A percentile compares a stretch with the other conserved stretches of the same genome.
phyloP scores from a whole-genome alignment of 345 rosid species.

The Cardiospermum halicacabum region DNA sequence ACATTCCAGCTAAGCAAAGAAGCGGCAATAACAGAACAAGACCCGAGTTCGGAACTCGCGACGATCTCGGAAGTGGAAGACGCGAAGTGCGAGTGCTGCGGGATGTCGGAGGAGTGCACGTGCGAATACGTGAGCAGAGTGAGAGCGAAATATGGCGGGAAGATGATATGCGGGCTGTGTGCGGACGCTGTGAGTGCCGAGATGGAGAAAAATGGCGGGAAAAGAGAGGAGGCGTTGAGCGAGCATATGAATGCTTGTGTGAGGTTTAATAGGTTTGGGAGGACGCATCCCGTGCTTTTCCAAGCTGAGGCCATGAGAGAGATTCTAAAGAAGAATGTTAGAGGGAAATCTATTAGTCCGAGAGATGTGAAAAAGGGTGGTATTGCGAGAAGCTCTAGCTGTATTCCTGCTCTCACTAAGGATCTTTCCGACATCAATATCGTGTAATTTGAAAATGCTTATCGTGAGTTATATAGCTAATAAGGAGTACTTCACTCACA shows the following conservation, averaged over 20 bases:
- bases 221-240: slow-evolving; percentile 56
- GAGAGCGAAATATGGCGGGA: slow-evolving; percentile 55
- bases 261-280: slow-evolving; percentile 58
- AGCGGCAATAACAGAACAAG: no score
- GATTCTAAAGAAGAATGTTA: slow-evolving; percentile 52
- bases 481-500: no score
- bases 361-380: slow-evolving; percentile 30
- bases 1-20: slow-evolving; percentile 50
- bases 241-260: slow-evolving; percentile 64
- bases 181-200: slow-evolving; percentile 68
- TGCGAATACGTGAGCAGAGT: slow-evolving; percentile 52
- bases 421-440: slow-evolving; percentile 27
- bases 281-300: slow-evolving; percentile 67
- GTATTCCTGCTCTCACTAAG: slow-evolving; percentile 61
- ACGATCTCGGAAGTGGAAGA: slow-evolving; percentile 64
- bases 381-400: slow-evolving; percentile 70
- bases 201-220: slow-evolving; percentile 54
- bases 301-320: slow-evolving; percentile 88
- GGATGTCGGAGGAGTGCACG: slow-evolving; percentile 88
- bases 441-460: no score
- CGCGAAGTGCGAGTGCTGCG: slow-evolving; percentile 89
- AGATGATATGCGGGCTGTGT: slow-evolving; percentile 72
- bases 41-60: no score
- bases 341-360: slow-evolving; percentile 38
- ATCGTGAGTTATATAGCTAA: no score